A percentile compares a stretch with the other conserved stretches of the same genome.
These are phyloP conservation scores for Aspergillus fijiensis DNA, from an alignment of 2,329 filamentous ascomycete genomes.

Conservation along the genomic window DNA sequence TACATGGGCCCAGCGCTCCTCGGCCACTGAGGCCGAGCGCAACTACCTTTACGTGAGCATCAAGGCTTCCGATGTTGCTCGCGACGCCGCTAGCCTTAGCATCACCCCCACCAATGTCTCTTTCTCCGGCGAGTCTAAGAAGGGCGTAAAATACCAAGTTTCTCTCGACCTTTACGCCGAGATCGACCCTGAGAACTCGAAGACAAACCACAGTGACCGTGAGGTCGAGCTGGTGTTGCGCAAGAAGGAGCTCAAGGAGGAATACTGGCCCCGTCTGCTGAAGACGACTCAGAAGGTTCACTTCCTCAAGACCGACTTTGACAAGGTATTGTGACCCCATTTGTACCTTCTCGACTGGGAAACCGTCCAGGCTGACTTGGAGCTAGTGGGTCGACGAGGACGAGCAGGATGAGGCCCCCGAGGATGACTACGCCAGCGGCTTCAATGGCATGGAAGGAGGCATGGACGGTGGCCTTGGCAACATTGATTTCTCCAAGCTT, in stretches of 20 bases:
- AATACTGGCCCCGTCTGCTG: constrained; percentile 93
- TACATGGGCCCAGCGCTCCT: constrained; percentile 97
- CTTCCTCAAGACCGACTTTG: constrained; percentile 98
- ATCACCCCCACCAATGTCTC: constrained; percentile 73
- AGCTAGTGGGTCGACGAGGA: constrained; percentile 90
- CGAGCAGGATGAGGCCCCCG: constrained; percentile 86
- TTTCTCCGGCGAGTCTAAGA: constrained; percentile 81
- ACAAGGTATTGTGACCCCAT: constrained; percentile 64
- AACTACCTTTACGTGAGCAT: constrained; percentile 96
- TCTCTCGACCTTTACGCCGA: constrained; percentile 85
- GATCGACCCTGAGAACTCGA: constrained; percentile 81
- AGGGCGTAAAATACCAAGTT: constrained; percentile 84
- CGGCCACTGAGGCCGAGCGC: constrained; percentile 71
- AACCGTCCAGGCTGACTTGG: constrained; percentile 15
- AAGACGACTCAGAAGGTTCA: constrained; percentile 88
- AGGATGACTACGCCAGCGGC: constrained; percentile 66
- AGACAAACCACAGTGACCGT: constrained; percentile 83
- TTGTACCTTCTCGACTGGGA: not conserved
- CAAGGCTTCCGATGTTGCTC: constrained; percentile 78
- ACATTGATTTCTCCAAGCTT: constrained; percentile 93
- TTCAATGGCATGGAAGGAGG: constrained; percentile 54
- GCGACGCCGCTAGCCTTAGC: constrained; percentile 75
- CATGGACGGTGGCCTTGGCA: constrained; percentile 70
- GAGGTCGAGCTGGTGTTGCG: constrained; percentile 86
- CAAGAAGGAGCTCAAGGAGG: constrained; percentile 94